Base-by-base conservation (phyloP, 2,329 filamentous ascomycete genomes). In the Davidsoniella australis region DNA sequence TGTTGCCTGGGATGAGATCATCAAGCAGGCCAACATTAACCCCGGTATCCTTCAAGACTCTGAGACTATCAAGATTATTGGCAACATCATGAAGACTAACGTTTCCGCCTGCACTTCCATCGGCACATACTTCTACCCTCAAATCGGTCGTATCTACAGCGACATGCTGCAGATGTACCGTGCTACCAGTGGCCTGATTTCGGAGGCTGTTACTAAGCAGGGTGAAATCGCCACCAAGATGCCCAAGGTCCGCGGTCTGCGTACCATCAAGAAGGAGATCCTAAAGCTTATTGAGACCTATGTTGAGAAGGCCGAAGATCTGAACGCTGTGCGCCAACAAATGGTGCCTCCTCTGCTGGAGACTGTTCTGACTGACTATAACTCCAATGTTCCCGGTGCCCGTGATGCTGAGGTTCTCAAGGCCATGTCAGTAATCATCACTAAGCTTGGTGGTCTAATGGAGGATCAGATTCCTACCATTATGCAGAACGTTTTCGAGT, bases 61-160 rank as follows among this genome's bases (percentile, higher is more conserved):
- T 9, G 88, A 98, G 57, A 94, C 88, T 1, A 96, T 98, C 69
- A 98, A 98, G 70, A 81, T 98, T 57, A 88, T 98, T 55, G 91
- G 91, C 56, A 98, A 98, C 66, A 95, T 98, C 62, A 98, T 98
- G 91, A 98, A 98, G 75, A 98, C 91, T 1, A 98, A 98, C 59
- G 91, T 98, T 4, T 89, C 93, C n/a, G 91, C 91, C 36, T 98
- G 91, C 64, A 85, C 85, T 36, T 96, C 91, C 0, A 91, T 98
- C 52, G 91, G 93, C 33, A 80, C 85, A 47, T 98, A 96, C 67
- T 98, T 98, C 65, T 95, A 94, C 61, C 89, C 91, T 10, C 91
- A 98, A 63, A 94, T 98, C 58, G 91, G 89, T 39, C 82, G 87
- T 51, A 96, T 98, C 57, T 98, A 96, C 64, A 80, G 93, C 57